Base-by-base conservation (phyloP, 192 early-diverging fungal species). In the Coemansia sp. region DNA sequence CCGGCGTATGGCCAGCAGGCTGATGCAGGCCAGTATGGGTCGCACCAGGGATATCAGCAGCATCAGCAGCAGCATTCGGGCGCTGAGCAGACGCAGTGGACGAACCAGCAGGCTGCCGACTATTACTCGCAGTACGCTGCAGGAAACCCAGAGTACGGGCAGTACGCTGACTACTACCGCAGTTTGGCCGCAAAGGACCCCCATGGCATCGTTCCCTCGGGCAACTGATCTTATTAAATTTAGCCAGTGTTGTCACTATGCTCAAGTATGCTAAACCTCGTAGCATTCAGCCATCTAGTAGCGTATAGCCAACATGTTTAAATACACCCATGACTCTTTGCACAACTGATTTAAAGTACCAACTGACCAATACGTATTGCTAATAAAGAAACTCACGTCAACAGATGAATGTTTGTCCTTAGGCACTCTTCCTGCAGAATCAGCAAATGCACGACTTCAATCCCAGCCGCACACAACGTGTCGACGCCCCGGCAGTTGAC, bases 401-500 rank as follows among this genome's bases (percentile, higher is more conserved):
- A 56, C 3, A 80, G 60, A 70, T 94, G 92, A 10, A 76, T 69
- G 64, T 92, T 94, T 4, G 91, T 88, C 5, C 71, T 77, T 23
- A 93, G 62, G 58, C 92, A 93, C 65, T 85, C 80, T 27, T 93
- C 86, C 66, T 92, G 88, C 9, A 91, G 77, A 22, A 89, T 80
- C 7, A 83, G 77, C 35, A 98, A 65, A 47, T 87, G 83, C 24
- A 87, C 75, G 1, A 98, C 94, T 11, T 85, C 65, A 17, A 98
- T 85, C 9, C 94, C 95, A 2, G 82, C 72, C 27, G 86, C 73
- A 17, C 79, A 57, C 71, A 98, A 76, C 2, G 87, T 62, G 24
- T 82, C 72, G 1, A 89, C 86, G 1, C 95, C 95, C 47, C 84
- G 78, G 67, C 94, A 94, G 27, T 87, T 78, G 29, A 96, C 88